These are phyloP conservation scores for Ustilago trichophora DNA, from an alignment of 1,284 basidiomycete species.

Conservation along the genomic window DNA sequence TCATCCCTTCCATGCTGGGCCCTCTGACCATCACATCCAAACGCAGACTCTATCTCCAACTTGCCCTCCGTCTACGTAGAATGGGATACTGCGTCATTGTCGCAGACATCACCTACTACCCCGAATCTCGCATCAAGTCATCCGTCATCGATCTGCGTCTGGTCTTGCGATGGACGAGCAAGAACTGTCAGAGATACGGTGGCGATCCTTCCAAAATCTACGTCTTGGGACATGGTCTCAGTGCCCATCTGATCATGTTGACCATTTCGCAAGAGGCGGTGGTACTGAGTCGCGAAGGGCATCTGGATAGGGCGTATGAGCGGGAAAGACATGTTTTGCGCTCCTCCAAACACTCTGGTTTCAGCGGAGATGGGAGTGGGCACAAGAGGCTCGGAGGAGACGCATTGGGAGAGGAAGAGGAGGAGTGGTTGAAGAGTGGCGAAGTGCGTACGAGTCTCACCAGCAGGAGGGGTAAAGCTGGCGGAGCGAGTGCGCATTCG, in stretches of 20 bases:
- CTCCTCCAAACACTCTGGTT: slow-evolving; percentile 3
- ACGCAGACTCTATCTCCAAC: slow-evolving; percentile 61
- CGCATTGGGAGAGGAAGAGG: slow-evolving; percentile 23
- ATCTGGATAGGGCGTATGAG: slow-evolving; percentile 44
- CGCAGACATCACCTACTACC: slow-evolving; percentile 66
- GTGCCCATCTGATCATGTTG: slow-evolving; percentile 66
- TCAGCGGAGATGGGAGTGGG: too few species aligned
- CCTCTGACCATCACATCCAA: slow-evolving; percentile 44
- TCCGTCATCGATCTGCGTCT: slow-evolving; percentile 64
- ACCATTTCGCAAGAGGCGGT: slow-evolving; percentile 67
- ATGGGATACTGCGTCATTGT: slow-evolving; percentile 67
- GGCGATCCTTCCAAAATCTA: slow-evolving; percentile 66
- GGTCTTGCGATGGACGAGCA: slow-evolving; percentile 66
- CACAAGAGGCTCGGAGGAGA: not conserved
- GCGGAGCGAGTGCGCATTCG: slow-evolving; percentile 1
- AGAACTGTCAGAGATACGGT: slow-evolving; percentile 62
- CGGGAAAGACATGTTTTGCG: slow-evolving; percentile 25
- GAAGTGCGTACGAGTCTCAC: slow-evolving; percentile 19
- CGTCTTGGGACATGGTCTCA: slow-evolving; percentile 66
- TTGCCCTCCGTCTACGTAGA: slow-evolving; percentile 65
- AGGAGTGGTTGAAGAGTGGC: slow-evolving; percentile 47
- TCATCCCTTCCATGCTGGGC: slow-evolving; percentile 64
- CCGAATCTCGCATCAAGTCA: slow-evolving; percentile 59
- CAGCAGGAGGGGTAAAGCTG: not conserved
- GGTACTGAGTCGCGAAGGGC: slow-evolving; percentile 55